These are phyloP conservation scores for Aspergillus pseudonomiae DNA, from an alignment of 2,329 filamentous ascomycete genomes.

Conservation along the genomic window DNA sequence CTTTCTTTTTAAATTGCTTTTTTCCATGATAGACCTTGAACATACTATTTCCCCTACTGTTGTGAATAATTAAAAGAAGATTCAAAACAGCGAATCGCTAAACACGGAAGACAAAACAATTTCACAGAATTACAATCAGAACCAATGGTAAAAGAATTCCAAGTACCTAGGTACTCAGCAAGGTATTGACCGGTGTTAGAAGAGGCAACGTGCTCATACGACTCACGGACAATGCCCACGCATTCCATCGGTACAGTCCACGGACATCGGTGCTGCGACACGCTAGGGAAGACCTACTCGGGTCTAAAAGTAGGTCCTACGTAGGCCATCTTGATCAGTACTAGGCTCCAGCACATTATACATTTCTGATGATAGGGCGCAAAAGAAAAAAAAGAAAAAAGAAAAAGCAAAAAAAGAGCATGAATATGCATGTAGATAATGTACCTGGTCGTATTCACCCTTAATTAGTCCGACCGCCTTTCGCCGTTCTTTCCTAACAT, in stretches of 20 bases:
- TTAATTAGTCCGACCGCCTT: background rate
- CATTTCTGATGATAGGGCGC: background rate
- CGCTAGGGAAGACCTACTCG: background rate
- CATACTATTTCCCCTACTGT: background rate
- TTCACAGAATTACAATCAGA: background rate
- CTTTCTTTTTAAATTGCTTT: background rate
- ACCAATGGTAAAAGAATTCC: no score
- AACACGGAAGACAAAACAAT: background rate
- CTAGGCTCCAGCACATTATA: background rate
- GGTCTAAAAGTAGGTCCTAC: conserved; percentile 3
- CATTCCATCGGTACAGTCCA: background rate
- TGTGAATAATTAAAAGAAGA: background rate
- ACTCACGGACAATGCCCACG: background rate
- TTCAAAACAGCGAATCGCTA: background rate
- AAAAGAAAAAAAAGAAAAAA: background rate
- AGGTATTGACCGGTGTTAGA: no score
- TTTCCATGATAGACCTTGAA: background rate
- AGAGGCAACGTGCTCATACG: background rate
- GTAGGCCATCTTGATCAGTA: background rate
- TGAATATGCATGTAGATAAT: background rate
- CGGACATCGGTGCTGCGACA: background rate
- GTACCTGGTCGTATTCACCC: background rate
- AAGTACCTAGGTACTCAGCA: no score
- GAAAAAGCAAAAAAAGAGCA: background rate
- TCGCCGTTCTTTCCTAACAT: background rate